Base-by-base conservation (phyloP, 2,329 filamentous ascomycete genomes). In the Scolecobasidium constrictum region DNA sequence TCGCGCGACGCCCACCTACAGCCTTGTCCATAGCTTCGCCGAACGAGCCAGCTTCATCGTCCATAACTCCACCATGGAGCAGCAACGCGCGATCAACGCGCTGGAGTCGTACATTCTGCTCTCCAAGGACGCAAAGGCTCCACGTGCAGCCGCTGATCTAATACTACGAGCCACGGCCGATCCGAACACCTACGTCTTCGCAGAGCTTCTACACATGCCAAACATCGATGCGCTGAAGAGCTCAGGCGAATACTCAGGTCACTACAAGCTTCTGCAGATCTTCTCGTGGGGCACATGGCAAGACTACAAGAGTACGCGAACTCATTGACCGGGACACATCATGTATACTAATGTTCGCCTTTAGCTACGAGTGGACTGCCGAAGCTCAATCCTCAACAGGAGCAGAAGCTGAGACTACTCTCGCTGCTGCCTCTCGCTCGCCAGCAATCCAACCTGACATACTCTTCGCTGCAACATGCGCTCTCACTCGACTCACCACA, bases 241-340 rank as follows among this genome's bases (percentile, higher is more conserved):
- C 31, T 69, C 77, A n/a, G 58, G 19, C 9, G 82, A 93, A 38
- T 76, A 81, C 53, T 65, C 71, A 5, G 53, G 61, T 33, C 67
- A 86, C 62, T 71, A 92, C 40, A 75, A 69, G 2, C 73, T 94
- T 12, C 80, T 98, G 35, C 75, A 88, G 62, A 81, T 93, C 54
- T 98, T 98, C 64, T 85, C 87, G 46, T 86, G 92, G 71, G 92
- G 90, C 47, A 94, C 86, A 46, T 95, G 86, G 69, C 67, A 75
- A 46, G 76, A 81, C 52, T 95, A 94, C 68, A 70, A 74, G 59
- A 58, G 77, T 78, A 56, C 44, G 57, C 39, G 17, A 31, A 11
- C 21, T 35, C 5, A 23, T 26, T 22, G 12, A n/a, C 18, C 13
- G 3, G 37, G 26, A n/a, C 31, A 17, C 36, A 18, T 34, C 11